phyloP scores from a whole-genome alignment of 192 early-diverging fungal genomes.

The Rhizoclosmatium globosum region DNA sequence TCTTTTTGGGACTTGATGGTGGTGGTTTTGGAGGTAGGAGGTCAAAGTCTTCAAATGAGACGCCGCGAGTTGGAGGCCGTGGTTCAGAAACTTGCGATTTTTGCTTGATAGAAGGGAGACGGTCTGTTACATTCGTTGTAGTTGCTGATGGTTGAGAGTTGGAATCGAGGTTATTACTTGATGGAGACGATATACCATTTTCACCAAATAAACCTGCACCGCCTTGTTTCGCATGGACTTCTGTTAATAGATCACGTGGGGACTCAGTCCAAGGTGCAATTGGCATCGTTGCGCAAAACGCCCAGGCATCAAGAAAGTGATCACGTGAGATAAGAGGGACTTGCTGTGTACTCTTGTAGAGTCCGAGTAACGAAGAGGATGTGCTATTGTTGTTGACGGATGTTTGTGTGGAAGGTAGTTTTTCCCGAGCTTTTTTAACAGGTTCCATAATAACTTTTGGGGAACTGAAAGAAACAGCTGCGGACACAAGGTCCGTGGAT shows the following conservation, averaged over 20 bases:
- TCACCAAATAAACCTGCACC: neutral
- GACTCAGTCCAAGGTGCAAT: neutral
- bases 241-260: neutral
- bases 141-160: too few species aligned
- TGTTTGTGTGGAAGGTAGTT: too few species aligned
- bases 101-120: neutral
- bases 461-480: too few species aligned
- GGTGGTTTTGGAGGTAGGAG: too few species aligned
- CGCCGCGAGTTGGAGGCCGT: too few species aligned
- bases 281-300: slow-evolving; percentile 4
- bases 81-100: too few species aligned
- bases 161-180: neutral
- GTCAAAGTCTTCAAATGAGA: too few species aligned
- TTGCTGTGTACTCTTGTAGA: neutral
- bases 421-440: too few species aligned
- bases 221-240: neutral
- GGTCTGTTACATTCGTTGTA: neutral
- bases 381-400: too few species aligned
- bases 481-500: neutral
- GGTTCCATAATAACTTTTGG: too few species aligned
- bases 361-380: too few species aligned
- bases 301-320: slow-evolving; percentile 6
- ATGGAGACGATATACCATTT: neutral
- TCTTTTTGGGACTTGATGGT: too few species aligned
- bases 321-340: neutral